Base-by-base conservation (phyloP, 495 filamentous ascomycete genomes). In the Geopyxis carbonaria region DNA sequence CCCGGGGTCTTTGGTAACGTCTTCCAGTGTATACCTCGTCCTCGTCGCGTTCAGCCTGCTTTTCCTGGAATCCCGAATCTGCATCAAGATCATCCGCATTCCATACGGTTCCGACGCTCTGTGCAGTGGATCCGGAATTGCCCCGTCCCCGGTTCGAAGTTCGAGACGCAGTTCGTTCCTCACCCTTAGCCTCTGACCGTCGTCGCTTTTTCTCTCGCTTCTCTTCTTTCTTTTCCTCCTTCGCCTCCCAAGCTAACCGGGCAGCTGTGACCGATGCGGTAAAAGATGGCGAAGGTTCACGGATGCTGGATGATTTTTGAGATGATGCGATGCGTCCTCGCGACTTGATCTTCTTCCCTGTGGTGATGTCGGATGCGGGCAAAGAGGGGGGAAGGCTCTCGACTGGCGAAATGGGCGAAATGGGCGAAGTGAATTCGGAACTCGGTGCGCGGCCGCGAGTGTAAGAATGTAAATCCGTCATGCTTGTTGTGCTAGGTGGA, bases 181-280 rank as follows among this genome's bases (percentile, higher is more conserved):
- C 50, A 13, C 45, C 50, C 45, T 54, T 54, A 5, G 51, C 47
- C 18, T 56, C 52, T 11, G 47, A 51, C 23, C 46, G 38, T 20
- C 53, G 45, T 18, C 45, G 31, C 27, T 56, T 56, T 23, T 49
- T 39, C 38, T 56, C 53, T 28, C 52, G 32, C 42, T 56, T 56
- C 35, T 56, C 52, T 34, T 56, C 53, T 25, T 56, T 56, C 31
- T 51, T 55, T 31, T 56, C 53, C 23, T 56, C 51, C 48, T 56
- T 56, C 10, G 47, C 47, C 23, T 56, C 53, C 53, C 53, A 56
- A 9, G 52, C 52, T 9, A 56, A 33, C 6, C 53, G 44, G 8
- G 52, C 53, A n/a, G 52, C 52, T 21, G 44, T 45, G 19, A 56
- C 52, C 16, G 46, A 48, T 9, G 47, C 52, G 32, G 39, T 52